phyloP scores from a whole-genome alignment of 169 alveolate genomes.

The Plasmodium sp. region DNA sequence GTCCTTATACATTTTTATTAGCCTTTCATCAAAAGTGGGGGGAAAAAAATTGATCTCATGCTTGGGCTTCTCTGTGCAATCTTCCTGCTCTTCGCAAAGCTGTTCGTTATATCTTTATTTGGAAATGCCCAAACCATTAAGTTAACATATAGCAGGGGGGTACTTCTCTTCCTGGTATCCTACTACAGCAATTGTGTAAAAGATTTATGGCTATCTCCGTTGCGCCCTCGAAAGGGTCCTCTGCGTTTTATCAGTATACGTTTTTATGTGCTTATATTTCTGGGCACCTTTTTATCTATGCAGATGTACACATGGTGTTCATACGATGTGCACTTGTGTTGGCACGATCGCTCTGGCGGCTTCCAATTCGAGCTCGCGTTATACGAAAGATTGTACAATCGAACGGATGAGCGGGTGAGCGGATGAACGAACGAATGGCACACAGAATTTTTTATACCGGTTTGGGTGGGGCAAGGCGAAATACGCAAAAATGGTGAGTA shows the following conservation, averaged over 20 bases:
- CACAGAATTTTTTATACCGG: not conserved
- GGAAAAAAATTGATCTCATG: not conserved
- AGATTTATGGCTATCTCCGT: not conserved
- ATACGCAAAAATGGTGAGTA: not conserved
- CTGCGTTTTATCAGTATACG: not conserved
- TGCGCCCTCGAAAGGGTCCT: not conserved
- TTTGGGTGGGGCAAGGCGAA: not conserved
- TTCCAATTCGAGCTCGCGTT: not conserved
- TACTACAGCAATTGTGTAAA: not conserved
- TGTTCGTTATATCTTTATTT: not conserved
- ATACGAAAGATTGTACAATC: not conserved
- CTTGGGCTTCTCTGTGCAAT: not conserved
- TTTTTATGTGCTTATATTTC: not conserved
- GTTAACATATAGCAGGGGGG: not conserved
- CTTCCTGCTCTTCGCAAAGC: not conserved
- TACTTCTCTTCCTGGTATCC: not conserved
- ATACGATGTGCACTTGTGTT: not conserved
- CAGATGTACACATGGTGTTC: not conserved
- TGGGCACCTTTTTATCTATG: not conserved
- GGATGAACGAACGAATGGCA: not conserved
- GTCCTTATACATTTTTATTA: conserved; percentile 52
- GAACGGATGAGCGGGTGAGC: not conserved
- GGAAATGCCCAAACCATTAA: not conserved
- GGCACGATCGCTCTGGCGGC: not conserved
- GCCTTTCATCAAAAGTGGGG: not conserved